phyloP scores from a whole-genome alignment of 176 grass and related monocot genomes.

The Hordeum vulgare region DNA sequence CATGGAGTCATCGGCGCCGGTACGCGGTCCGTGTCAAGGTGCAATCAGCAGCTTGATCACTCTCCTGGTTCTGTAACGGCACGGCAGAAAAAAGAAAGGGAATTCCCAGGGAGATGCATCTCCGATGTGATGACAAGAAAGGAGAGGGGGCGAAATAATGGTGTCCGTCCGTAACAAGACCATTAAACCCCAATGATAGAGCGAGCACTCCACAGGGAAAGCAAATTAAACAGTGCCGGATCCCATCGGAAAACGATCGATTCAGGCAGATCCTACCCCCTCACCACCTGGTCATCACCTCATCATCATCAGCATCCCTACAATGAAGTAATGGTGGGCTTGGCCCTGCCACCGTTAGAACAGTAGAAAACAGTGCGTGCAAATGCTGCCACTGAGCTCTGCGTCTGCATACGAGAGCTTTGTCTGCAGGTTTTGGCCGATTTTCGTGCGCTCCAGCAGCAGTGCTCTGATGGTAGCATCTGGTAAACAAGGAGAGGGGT shows the following conservation, averaged over 20 bases:
- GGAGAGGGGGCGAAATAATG: neutral
- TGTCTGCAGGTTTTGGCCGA: neutral
- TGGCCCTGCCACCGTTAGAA: neutral
- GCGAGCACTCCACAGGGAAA: neutral
- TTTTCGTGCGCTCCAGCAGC: neutral
- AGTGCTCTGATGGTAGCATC: neutral
- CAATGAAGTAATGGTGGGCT: neutral
- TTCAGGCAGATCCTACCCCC: neutral
- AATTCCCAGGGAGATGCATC: too few species aligned
- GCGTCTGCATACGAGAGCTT: neutral
- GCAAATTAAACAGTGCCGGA: neutral
- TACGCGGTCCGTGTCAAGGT: neutral
- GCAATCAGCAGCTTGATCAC: neutral
- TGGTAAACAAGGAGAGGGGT: neutral
- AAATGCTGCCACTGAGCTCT: too few species aligned
- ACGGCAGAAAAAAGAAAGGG: neutral
- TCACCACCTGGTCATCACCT: neutral
- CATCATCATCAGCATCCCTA: neutral
- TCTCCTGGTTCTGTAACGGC: too few species aligned
- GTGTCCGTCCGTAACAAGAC: neutral
- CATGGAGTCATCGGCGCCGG: neutral
- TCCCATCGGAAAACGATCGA: neutral
- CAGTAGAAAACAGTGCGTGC: too few species aligned
- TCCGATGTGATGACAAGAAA: neutral
- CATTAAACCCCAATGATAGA: neutral